phyloP scores from a whole-genome alignment of 1,284 basidiomycete species.

The Athelia sp. region DNA sequence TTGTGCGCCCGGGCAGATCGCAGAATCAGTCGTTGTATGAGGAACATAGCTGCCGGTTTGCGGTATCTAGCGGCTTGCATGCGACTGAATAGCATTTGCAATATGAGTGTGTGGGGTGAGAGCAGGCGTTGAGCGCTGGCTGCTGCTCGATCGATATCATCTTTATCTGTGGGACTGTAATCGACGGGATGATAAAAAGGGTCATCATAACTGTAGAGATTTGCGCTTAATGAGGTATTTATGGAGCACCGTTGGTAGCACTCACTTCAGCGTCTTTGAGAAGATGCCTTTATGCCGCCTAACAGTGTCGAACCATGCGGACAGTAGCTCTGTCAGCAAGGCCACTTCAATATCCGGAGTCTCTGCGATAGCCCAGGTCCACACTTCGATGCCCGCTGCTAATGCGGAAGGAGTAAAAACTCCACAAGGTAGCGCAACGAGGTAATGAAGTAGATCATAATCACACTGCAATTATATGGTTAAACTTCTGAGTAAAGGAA shows the following conservation, averaged over 20 bases:
- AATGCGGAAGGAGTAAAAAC: constrained; percentile 87
- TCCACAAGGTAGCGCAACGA: constrained; percentile 87
- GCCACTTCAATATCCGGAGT: constrained; percentile 70
- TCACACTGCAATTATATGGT: constrained; percentile 58
- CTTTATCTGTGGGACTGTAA: constrained; percentile 90
- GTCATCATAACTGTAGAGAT: constrained; percentile 63
- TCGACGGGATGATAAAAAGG: constrained; percentile 86
- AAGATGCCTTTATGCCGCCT: constrained; percentile 79
- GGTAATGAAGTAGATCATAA: constrained; percentile 80
- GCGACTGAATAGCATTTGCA: constrained; percentile 90
- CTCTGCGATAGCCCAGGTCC: constrained; percentile 95
- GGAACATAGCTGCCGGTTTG: constrained; percentile 78
- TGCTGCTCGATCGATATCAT: constrained; percentile 72
- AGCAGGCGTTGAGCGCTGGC: constrained; percentile 73
- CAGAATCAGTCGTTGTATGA: constrained; percentile 82
- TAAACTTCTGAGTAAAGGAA: background rate
- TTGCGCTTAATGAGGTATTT: constrained; percentile 1
- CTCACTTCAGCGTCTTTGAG: constrained; percentile 75
- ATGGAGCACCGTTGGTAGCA: constrained; percentile 5
- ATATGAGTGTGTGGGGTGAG: constrained; percentile 77
- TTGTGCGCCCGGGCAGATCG: constrained; percentile 67
- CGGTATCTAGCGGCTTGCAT: constrained; percentile 93
- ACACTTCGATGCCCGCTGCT: constrained; percentile 86
- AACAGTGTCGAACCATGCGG: constrained; percentile 85
- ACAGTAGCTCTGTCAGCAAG: constrained; percentile 82